Evolutionary conservation across 805 yeast genomes (phyloP), one percentile per base, ranked within the genome.

Genomic region (Maudiozyma serrabonitensis): DNA sequence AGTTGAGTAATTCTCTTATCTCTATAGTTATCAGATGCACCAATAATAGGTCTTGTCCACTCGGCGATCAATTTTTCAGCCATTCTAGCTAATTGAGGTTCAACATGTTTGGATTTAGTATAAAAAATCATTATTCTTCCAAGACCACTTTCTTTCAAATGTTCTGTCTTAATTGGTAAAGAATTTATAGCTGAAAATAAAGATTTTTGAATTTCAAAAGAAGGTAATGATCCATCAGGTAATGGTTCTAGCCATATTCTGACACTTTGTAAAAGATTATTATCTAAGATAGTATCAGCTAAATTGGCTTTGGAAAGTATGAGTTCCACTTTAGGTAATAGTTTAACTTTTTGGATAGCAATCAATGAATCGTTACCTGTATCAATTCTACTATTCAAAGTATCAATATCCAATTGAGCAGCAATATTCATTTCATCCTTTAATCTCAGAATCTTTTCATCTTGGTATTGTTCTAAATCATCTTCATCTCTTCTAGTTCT

Each of bases 31-130:
- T 91, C 98, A 3, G 95, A 84, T 52, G 95, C 84, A 57, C 95
- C 95, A 76, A 93, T 87, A 54, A 93, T 88, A 43, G 99, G 99
- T 69, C 99, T 80, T 8, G 97, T 91, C 99, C 99, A 93, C 66
- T 89, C 95, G 25, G 96, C 96, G 56, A 93, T 84, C 52, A 93
- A 72, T 63, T 81, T 81, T 62, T 93, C 98, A 6, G 96, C 98
- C 39, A 83, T 75, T 64, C 95, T 82, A 66, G 91, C 89, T 63
- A 93, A 77, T 42, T 78, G 73, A 34, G 88, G 84, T 67, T 95
- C 97, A 15, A 95, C 95, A 60, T 91, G 79, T 62, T 84, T 85
- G 32, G 93, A 82, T 61, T 89, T 79, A 62, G 91, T 96, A 69
- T 93, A 93, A 62, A 90, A 93, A n/a, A 91, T 75, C 57, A 93